A percentile compares a stretch with the other conserved stretches of the same genome.
These are phyloP conservation scores for Hericium rajendrae DNA, from an alignment of 768 basidiomycete genomes.

Conservation along the genomic window DNA sequence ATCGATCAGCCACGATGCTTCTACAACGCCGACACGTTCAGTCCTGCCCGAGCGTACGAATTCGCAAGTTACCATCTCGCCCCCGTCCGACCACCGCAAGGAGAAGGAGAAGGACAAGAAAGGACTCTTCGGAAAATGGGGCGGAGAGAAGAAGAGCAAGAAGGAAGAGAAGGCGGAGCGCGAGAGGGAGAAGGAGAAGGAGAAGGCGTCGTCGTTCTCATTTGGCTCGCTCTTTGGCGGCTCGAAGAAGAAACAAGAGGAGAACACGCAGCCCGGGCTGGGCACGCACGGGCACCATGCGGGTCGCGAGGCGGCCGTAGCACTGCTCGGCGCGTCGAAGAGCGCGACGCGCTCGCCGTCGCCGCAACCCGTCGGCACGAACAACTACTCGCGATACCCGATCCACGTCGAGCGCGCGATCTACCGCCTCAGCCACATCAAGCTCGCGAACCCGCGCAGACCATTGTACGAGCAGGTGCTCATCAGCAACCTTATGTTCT, in stretches of 20 bases:
- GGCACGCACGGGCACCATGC: constrained; percentile 30
- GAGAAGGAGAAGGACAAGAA: constrained; percentile 65
- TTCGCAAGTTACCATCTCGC: constrained; percentile 11
- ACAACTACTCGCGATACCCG: constrained; percentile 71
- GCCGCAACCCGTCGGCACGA: constrained; percentile 34
- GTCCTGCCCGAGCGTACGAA: constrained; percentile 9
- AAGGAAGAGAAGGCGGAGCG: constrained; percentile 52
- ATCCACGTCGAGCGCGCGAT: constrained; percentile 99
- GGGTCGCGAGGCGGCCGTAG: constrained; percentile 81
- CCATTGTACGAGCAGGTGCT: constrained; percentile 95
- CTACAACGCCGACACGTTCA: constrained; percentile 20
- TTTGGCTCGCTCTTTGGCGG: constrained; percentile 83
- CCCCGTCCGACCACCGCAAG: constrained; percentile 14
- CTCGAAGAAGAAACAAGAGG: constrained; percentile 79
- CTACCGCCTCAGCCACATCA: constrained; percentile 96
- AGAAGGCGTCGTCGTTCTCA: constrained; percentile 68
- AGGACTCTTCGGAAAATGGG: constrained; percentile 24
- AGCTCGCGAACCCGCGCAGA: constrained; percentile 91
- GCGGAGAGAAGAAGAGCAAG: constrained; percentile 62
- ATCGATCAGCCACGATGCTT: constrained; percentile 13
- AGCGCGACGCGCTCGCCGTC: constrained; percentile 50
- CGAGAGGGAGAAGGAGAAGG: constrained; percentile 44
- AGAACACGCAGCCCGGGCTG: constrained; percentile 32
- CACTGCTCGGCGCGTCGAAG: constrained; percentile 76
- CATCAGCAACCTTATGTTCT: constrained; percentile 95